Conservation (phyloP, 768 basidiomycete genomes). For the Bullera alba region DNA sequence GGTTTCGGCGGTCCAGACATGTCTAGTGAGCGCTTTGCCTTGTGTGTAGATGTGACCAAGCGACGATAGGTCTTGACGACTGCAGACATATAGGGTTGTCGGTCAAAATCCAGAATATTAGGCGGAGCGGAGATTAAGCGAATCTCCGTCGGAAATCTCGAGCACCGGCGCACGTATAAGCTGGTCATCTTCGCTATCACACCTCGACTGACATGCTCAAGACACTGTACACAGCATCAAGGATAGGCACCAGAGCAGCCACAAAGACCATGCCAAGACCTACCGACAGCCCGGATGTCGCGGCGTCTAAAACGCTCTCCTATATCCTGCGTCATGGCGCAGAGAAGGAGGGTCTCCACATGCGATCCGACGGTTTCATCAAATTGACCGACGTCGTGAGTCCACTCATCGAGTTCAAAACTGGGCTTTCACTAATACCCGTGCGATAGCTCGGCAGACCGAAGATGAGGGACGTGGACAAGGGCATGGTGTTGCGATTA, state of each 20-base stretch:
- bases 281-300: slow-evolving; percentile 60
- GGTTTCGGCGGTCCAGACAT: no score
- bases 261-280: slow-evolving; percentile 39
- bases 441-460: slow-evolving; percentile 58
- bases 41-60: no score
- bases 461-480: slow-evolving; percentile 58
- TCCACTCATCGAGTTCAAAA: slow-evolving; percentile 9
- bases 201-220: background rate
- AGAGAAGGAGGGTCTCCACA: slow-evolving; percentile 61
- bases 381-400: slow-evolving; percentile 74
- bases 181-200: background rate
- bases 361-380: slow-evolving; percentile 80
- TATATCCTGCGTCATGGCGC: slow-evolving; percentile 91
- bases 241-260: no score
- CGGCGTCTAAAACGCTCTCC: slow-evolving; percentile 76
- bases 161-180: background rate
- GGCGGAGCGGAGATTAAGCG: no score
- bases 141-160: background rate
- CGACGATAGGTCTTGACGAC: no score
- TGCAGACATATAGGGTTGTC: no score
- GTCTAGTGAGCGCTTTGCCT: no score
- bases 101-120: no score
- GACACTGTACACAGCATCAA: background rate
- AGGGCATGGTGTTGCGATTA: slow-evolving; percentile 40
- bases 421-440: background rate